Percentiles rank a stretch among this genome's conserved stretches.
Conservation (phyloP, 257 asterid genomes). For the Petunia axillaris region DNA sequence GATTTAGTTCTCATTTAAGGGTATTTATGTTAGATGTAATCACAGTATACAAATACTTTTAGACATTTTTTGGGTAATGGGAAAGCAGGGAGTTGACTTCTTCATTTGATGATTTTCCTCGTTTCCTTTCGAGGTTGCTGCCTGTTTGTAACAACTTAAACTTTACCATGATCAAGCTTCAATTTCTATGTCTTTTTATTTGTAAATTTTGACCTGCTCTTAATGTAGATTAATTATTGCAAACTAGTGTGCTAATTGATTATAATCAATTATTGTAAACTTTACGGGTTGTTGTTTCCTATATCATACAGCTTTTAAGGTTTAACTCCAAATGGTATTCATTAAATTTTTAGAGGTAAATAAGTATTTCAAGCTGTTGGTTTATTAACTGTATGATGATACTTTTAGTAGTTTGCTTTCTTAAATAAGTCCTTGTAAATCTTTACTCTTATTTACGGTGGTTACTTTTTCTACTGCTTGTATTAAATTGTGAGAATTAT, state of each 20-base stretch:
- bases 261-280: background rate
- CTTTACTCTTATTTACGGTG: too few relatives aligned
- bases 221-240: background rate
- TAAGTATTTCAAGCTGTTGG: background rate
- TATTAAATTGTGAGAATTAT: too few relatives aligned
- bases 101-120: conserved; percentile 18
- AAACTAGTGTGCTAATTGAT: background rate
- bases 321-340: background rate
- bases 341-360: conserved; percentile 8
- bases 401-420: conserved; percentile 46
- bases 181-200: background rate
- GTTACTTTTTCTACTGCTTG: too few relatives aligned
- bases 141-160: background rate
- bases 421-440: too few relatives aligned
- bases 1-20: background rate
- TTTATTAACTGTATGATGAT: conserved; percentile 16
- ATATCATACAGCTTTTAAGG: background rate
- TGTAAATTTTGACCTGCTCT: background rate
- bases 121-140: background rate
- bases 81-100: background rate
- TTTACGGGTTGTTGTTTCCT: background rate
- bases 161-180: conserved; percentile 9
- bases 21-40: background rate
- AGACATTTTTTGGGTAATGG: background rate
- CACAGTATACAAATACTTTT: too few relatives aligned